Evolutionary conservation across 2,329 filamentous ascomycete genomes (phyloP).

Genomic region (Hymenotorrendiella dingleyae): DNA sequence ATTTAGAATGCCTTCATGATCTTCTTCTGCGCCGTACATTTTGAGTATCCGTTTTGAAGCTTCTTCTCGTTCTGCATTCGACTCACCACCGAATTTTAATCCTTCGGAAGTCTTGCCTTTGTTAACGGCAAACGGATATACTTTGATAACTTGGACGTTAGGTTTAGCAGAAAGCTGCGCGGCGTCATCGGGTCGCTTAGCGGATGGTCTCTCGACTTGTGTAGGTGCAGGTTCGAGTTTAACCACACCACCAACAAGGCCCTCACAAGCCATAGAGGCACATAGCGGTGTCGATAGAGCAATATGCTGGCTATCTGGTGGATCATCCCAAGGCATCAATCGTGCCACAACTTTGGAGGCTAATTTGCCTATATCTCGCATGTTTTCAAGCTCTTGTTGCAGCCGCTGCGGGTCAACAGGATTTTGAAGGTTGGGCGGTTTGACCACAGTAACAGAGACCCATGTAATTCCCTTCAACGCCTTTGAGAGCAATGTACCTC

Average conservation of each 20-base stretch:
- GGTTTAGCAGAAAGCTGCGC: constrained; percentile 49
- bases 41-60: constrained; percentile 64
- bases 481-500: constrained; percentile 65
- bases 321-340: constrained; percentile 75
- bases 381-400: constrained; percentile 60
- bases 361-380: constrained; percentile 48
- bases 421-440: constrained; percentile 69
- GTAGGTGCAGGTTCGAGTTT: constrained; percentile 75
- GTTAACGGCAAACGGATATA: constrained; percentile 69
- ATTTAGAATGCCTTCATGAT: constrained; percentile 59
- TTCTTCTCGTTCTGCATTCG: constrained; percentile 76
- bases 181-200: constrained; percentile 13
- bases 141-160: constrained; percentile 53
- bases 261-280: constrained; percentile 62
- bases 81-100: constrained; percentile 82
- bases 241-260: constrained; percentile 78
- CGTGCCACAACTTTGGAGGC: constrained; percentile 69
- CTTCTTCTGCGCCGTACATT: constrained; percentile 57
- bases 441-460: constrained; percentile 80
- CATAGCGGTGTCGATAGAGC: constrained; percentile 76
- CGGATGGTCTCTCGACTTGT: constrained; percentile 19
- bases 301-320: constrained; percentile 73
- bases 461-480: constrained; percentile 71
- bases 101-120: constrained; percentile 54
- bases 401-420: constrained; percentile 64